phyloP scores from a whole-genome alignment of 2,329 filamentous ascomycete genomes.

The Mycosphaerella sp. region DNA sequence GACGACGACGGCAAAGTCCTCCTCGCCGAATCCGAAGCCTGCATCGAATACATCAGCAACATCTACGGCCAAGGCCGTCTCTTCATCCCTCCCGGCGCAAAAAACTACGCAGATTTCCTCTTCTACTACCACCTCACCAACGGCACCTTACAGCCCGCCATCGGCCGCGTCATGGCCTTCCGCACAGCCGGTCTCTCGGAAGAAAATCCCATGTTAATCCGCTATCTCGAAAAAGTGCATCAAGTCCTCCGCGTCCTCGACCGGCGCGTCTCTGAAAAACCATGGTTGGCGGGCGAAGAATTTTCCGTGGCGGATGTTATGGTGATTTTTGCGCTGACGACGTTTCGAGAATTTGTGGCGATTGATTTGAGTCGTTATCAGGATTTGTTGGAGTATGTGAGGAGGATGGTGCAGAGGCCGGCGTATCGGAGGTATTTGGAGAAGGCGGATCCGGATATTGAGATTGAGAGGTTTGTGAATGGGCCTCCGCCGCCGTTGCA shows the following conservation, averaged over 20 bases:
- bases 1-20: constrained; percentile 38
- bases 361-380: constrained; percentile 21
- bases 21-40: constrained; percentile 55
- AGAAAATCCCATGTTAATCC: constrained; percentile 30
- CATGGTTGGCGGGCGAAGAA: constrained; percentile 55
- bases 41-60: constrained; percentile 55
- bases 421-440: constrained; percentile 29
- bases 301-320: constrained; percentile 63
- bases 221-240: constrained; percentile 33
- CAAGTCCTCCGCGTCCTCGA: constrained; percentile 45
- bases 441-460: constrained; percentile 31
- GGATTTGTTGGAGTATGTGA: constrained; percentile 29
- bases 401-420: constrained; percentile 25
- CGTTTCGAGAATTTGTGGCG: constrained; percentile 42
- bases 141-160: constrained; percentile 35
- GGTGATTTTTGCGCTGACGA: constrained; percentile 55
- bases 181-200: constrained; percentile 23
- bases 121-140: constrained; percentile 51
- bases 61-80: constrained; percentile 49
- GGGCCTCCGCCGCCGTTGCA: not conserved
- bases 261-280: constrained; percentile 41
- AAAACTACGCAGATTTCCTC: constrained; percentile 54
- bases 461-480: constrained; percentile 21
- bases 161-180: constrained; percentile 32
- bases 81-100: constrained; percentile 40